Evolutionary conservation across 257 asterid species (phyloP), one percentile per base, ranked within the genome.

Genomic region (Linaria vulgaris): DNA sequence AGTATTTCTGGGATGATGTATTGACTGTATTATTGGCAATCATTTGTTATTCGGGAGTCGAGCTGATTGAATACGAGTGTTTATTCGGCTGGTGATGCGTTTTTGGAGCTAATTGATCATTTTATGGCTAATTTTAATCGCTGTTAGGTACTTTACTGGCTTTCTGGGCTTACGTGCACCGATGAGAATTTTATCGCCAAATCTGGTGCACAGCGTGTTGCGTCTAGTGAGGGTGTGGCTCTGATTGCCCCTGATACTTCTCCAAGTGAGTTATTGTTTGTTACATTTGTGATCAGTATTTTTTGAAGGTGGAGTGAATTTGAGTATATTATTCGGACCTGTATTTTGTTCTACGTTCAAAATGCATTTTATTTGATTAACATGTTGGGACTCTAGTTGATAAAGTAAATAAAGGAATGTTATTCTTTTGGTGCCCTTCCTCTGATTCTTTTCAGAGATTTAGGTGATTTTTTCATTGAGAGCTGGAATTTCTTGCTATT

Each of bases 141-240:
- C 61, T 46, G 1, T 1, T 38, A 83, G 99, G 94, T 90, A 46
- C 96, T 94, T 47, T 94, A 94, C 85, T 94, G 96, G 94, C 96
- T 90, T 62, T 90, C 99, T 39, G 99, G 99, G 49, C 91, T 94
- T 63, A 50, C 99, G 14, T 94, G 99, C 85, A 80, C 87, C 1
- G 99, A 94, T 68, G 97, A 94, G 85, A 94, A 94, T 76, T 94
- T 90, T 51, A 90, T 87, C 15, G 27, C 41, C 49, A 94, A 94
- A 73, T 89, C 99, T 34, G 99, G 99, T 62, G 99, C 97, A 46
- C 99, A 94, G 75, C 96, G 99, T 60, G 87, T 64, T 66, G 99
- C 97, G 71, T 84, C 97, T 3, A 72, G 68, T 60, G 92, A 83
- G 82, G 90, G 94, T 20, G 74, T 94, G 57, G 97, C 84, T 1